Evolutionary conservation across 1,284 basidiomycete species (phyloP).

Genomic region (Austropuccinia psidii): DNA sequence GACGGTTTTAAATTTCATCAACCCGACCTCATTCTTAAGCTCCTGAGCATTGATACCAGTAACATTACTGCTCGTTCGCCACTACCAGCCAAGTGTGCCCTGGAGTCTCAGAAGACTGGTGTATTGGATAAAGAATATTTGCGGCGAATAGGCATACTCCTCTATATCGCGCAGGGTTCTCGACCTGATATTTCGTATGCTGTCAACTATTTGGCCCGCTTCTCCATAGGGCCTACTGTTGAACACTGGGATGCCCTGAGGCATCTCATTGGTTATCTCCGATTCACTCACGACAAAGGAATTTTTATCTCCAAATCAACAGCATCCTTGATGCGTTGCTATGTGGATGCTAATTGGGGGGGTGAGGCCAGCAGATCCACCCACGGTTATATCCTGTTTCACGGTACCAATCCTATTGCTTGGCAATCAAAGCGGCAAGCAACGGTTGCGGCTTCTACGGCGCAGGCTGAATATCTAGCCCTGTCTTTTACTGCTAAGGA

Average conservation of each 20-base stretch:
- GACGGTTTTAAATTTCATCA: not conserved
- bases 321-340: no score
- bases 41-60: no score
- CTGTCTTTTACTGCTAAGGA: not conserved
- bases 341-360: constrained; percentile 18
- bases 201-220: not conserved
- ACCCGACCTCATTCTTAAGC: not conserved
- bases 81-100: not conserved
- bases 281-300: no score
- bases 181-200: constrained; percentile 5
- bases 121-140: not conserved
- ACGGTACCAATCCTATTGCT: not conserved
- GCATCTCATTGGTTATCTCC: not conserved
- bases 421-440: not conserved
- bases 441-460: not conserved
- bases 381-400: not conserved
- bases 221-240: not conserved
- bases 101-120: not conserved
- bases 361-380: not conserved
- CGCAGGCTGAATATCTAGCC: constrained; percentile 9
- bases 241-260: not conserved
- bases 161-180: not conserved
- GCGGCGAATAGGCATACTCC: not conserved
- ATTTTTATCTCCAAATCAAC: no score
- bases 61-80: not conserved